Evolutionary conservation across 129 eudicot genomes (phyloP).

Genomic region (Flaveria ramosissima): DNA sequence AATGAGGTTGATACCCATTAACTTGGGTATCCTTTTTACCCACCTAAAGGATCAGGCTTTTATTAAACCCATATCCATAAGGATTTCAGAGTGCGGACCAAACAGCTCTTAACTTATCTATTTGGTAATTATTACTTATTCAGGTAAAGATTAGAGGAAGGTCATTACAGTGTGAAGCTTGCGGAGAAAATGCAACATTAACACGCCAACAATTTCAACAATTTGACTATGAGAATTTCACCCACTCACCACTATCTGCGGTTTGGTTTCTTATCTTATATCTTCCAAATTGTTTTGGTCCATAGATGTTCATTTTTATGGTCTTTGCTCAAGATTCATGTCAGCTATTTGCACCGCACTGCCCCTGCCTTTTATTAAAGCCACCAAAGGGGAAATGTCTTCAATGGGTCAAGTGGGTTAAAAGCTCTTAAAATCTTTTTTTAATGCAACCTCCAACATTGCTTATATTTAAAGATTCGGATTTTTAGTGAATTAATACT

Average conservation of each 20-base stretch:
- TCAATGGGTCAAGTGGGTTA: not conserved
- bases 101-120: not conserved
- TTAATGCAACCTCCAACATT: not conserved
- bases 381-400: not conserved
- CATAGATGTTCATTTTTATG: not conserved
- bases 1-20: not conserved
- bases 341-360: not conserved
- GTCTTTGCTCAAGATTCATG: not conserved
- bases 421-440: not conserved
- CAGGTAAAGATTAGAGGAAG: slow-evolving; percentile 95
- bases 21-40: slow-evolving; percentile 3
- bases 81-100: not conserved
- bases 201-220: slow-evolving; percentile 51
- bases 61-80: not conserved
- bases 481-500: no score
- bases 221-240: slow-evolving; percentile 88
- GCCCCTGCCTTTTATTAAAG: not conserved
- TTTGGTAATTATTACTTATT: slow-evolving; percentile 17
- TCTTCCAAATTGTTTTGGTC: not conserved
- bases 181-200: slow-evolving; percentile 69
- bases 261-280: slow-evolving; percentile 38
- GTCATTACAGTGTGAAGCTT: slow-evolving; percentile 76
- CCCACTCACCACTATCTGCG: slow-evolving; percentile 73
- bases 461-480: not conserved
- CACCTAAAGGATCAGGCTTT: not conserved